phyloP scores from a whole-genome alignment of 176 grass and related monocot species.

The Zea luxurians region DNA sequence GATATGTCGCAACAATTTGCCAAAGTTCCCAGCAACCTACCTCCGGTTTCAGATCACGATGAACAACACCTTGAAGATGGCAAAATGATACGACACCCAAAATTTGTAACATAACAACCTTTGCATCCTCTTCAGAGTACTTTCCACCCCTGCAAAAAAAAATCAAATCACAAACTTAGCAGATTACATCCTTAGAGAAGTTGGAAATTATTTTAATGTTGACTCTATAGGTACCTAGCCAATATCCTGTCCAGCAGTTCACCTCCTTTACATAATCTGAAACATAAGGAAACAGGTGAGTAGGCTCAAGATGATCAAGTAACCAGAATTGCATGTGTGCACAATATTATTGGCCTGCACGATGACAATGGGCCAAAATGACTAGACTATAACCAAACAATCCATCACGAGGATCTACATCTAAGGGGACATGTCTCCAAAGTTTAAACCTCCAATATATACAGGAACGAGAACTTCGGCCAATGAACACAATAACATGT shows the following conservation, averaged over 20 bases:
- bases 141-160: conserved; percentile 78
- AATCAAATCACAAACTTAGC: conserved; percentile 27
- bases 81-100: conserved; percentile 92
- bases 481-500: conserved; percentile 13
- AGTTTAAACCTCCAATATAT: conserved; percentile 25
- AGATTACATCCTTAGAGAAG: not conserved
- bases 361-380: not conserved
- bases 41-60: conserved; percentile 97
- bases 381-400: conserved; percentile 2
- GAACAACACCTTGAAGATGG: conserved; percentile 99
- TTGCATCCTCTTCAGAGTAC: conserved; percentile 99
- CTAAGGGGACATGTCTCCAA: not conserved
- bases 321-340: not conserved
- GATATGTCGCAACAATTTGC: no score
- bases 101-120: conserved; percentile 88
- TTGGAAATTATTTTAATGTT: conserved; percentile 15
- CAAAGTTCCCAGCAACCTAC: conserved; percentile 42
- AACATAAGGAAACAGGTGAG: conserved; percentile 34
- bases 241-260: conserved; percentile 95
- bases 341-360: not conserved
- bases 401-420: conserved; percentile 25
- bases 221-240: conserved; percentile 59
- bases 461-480: conserved; percentile 7
- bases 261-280: conserved; percentile 96
- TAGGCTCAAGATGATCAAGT: conserved; percentile 33